Conservation (phyloP, 768 basidiomycete genomes). For the Termitomyces sp. region DNA sequence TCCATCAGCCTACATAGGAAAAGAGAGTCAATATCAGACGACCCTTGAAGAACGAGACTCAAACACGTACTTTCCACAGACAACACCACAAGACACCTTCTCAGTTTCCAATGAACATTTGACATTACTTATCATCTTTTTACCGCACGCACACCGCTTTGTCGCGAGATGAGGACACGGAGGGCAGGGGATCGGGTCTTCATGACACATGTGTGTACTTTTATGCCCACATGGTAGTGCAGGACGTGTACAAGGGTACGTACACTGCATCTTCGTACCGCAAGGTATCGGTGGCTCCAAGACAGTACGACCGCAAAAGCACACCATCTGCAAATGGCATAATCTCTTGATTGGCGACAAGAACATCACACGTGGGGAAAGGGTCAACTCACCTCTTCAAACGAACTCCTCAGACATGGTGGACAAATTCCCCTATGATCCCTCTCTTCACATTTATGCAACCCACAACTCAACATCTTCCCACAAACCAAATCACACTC, state of each 20-base stretch:
- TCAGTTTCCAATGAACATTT: slow-evolving; percentile 75
- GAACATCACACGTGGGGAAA: not conserved
- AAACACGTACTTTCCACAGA: slow-evolving; percentile 66
- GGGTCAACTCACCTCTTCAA: slow-evolving; percentile 70
- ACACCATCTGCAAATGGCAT: slow-evolving; percentile 50
- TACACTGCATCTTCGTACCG: slow-evolving; percentile 74
- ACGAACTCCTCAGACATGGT: slow-evolving; percentile 82
- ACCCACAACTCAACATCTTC: slow-evolving; percentile 68
- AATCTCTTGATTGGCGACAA: not conserved
- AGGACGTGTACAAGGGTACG: slow-evolving; percentile 72
- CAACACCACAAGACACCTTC: slow-evolving; percentile 79
- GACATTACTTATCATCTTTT: slow-evolving; percentile 74
- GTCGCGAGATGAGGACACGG: slow-evolving; percentile 80
- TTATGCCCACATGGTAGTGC: slow-evolving; percentile 80
- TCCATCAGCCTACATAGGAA: slow-evolving; percentile 25
- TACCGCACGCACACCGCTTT: slow-evolving; percentile 87
- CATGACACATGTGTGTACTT: slow-evolving; percentile 80
- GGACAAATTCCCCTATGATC: slow-evolving; percentile 86
- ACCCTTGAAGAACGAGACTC: not conserved
- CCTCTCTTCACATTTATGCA: slow-evolving; percentile 70
- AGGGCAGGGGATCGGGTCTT: slow-evolving; percentile 66
- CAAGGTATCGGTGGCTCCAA: slow-evolving; percentile 89
- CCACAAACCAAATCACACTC: slow-evolving; percentile 82
- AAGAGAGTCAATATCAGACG: not conserved
- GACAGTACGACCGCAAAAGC: slow-evolving; percentile 82